Evolutionary conservation across 2,329 filamentous ascomycete species (phyloP).

Genomic region (Emergomyces pasteurianus): DNA sequence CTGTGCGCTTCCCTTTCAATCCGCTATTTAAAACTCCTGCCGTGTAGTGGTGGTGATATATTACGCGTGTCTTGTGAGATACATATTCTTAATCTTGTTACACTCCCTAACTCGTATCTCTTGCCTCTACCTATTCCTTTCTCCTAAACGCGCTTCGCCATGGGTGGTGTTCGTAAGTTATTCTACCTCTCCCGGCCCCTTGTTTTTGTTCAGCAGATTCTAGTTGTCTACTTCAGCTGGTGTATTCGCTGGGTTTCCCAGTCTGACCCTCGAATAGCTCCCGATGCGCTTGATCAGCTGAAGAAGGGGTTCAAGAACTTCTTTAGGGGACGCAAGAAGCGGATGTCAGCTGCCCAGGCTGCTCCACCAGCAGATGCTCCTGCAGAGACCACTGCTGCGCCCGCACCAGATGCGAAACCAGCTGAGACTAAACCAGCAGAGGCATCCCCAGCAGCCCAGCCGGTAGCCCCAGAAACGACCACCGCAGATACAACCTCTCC

Average conservation of each 20-base stretch:
- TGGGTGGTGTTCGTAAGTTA: slow-evolving; percentile 26
- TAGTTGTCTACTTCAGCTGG: neutral
- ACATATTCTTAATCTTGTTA: neutral
- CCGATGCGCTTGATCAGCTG: slow-evolving; percentile 21
- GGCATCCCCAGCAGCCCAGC: slow-evolving; percentile 2
- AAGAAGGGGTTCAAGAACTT: slow-evolving; percentile 24
- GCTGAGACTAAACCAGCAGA: slow-evolving; percentile 8
- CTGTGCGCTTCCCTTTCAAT: neutral
- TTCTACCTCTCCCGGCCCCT: neutral
- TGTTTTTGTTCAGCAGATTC: neutral
- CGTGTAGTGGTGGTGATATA: neutral
- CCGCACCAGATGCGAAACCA: slow-evolving; percentile 9
- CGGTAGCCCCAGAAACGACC: slow-evolving; percentile 6
- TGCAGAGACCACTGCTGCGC: slow-evolving; percentile 5
- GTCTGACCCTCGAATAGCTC: slow-evolving; percentile 13
- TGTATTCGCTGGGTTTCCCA: neutral
- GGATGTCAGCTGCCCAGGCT: slow-evolving; percentile 8
- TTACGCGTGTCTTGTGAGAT: neutral
- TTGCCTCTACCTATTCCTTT: neutral
- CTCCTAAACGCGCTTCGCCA: slow-evolving; percentile 10
- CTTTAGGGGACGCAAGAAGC: slow-evolving; percentile 22
- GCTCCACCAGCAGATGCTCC: slow-evolving; percentile 6
- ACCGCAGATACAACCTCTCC: slow-evolving; percentile 5
- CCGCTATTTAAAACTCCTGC: neutral
- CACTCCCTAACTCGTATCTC: neutral